Evolutionary conservation across 2,329 filamentous ascomycete genomes (phyloP), one percentile per base, ranked within the genome.

Genomic region (Fonsecaea multimorphosa): DNA sequence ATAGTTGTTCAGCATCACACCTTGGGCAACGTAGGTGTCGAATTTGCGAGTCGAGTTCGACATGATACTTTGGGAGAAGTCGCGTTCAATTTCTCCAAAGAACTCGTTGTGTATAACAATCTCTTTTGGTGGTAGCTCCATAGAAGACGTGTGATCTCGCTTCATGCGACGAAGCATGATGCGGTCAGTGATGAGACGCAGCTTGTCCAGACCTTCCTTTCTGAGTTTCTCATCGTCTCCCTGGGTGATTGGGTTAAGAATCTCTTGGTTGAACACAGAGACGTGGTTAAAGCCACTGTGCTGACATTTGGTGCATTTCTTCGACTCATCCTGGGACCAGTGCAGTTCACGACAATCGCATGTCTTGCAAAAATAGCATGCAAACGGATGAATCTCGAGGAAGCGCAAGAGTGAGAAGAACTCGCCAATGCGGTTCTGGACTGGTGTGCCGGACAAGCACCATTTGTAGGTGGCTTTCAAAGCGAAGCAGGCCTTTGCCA

Each of bases 131-230:
- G 95, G 95, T 32, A 99, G 85, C 76, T 98, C 95, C 93, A 99
- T 97, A 0, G 93, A 91, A 66, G 94, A 89, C 19, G 92, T 96
- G 73, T 98, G 89, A 73, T 99, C 93, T 71, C 90, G 91, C 83
- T 99, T 99, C 77, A 97, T 86, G 36, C 95, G 92, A 62, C 95
- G 91, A 68, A 98, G 84, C 95, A 99, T 99, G 77, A 99, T 94
- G 31, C 92, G 89, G 69, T 93, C 91, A 0, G 94, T 97, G 75
- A 99, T 87, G 67, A 96, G 83, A 46, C 93, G 91, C 58, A 99
- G 84, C 78, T 96, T 97, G 14, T 82, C 77, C 72, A 98, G 89
- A 0, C 92, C 95, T 24, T 84, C 83, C 51, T 85, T 82, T 9
- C 94, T 91, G 14, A 85, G 81, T 46, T 79, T 73, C 0, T 78